Conservation (phyloP, 2,329 filamentous ascomycete species). For the Ophiobolus disseminans region DNA sequence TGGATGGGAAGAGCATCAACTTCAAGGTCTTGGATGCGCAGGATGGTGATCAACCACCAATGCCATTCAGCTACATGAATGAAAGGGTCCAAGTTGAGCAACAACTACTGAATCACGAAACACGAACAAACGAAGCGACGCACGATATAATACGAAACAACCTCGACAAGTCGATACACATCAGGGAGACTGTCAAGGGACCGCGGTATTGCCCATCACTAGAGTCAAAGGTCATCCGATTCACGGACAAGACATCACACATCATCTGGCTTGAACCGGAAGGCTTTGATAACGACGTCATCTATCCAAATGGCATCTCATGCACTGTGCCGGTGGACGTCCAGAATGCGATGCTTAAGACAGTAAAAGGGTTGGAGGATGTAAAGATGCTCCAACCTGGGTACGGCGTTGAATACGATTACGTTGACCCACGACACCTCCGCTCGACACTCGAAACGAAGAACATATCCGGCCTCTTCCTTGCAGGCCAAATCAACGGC, state of each 20-base stretch:
- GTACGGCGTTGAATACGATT: slow-evolving; percentile 98
- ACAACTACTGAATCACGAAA: slow-evolving; percentile 86
- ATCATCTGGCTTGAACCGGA: slow-evolving; percentile 98
- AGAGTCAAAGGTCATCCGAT: slow-evolving; percentile 91
- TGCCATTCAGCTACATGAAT: slow-evolving; percentile 92
- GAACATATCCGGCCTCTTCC: slow-evolving; percentile 82
- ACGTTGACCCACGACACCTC: slow-evolving; percentile 90
- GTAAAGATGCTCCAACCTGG: slow-evolving; percentile 92
- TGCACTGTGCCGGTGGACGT: slow-evolving; percentile 94
- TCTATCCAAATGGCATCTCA: slow-evolving; percentile 96
- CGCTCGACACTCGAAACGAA: slow-evolving; percentile 94
- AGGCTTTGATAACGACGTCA: slow-evolving; percentile 85
- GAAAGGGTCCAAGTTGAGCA: slow-evolving; percentile 76
- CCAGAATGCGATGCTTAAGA: slow-evolving; percentile 84
- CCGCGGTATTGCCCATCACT: slow-evolving; percentile 95
- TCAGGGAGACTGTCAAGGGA: slow-evolving; percentile 91
- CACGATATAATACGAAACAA: slow-evolving; percentile 87
- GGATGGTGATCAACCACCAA: slow-evolving; percentile 81
- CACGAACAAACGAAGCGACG: slow-evolving; percentile 81
- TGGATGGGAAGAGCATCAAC: slow-evolving; percentile 83
- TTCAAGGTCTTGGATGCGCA: slow-evolving; percentile 76
- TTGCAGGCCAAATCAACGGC: slow-evolving; percentile 94
- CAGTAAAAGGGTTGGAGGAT: slow-evolving; percentile 85
- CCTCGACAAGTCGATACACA: slow-evolving; percentile 95
- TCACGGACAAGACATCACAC: slow-evolving; percentile 79